Evolutionary conservation across 768 basidiomycete genomes (phyloP).

Genomic region (Coprinopsis strossmayeri): DNA sequence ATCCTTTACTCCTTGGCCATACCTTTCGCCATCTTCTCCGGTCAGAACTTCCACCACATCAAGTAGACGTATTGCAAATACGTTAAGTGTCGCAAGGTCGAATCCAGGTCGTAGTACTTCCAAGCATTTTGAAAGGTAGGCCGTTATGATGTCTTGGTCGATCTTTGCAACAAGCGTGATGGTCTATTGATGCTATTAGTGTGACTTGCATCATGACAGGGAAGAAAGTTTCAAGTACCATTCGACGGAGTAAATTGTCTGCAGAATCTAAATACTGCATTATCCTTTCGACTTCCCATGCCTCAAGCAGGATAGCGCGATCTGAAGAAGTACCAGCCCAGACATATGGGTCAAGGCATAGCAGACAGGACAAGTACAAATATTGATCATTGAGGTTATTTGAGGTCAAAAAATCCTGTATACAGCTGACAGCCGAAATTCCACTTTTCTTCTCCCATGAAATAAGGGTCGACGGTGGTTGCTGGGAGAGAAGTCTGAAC

Average conservation of each 20-base stretch:
- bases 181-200: slow-evolving; percentile 40
- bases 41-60: slow-evolving; percentile 46
- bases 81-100: slow-evolving; percentile 22
- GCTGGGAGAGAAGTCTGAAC: slow-evolving; percentile 28
- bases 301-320: slow-evolving; percentile 51
- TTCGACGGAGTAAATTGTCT: slow-evolving; percentile 52
- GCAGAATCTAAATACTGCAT: slow-evolving; percentile 61
- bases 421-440: slow-evolving; percentile 33
- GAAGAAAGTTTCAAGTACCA: slow-evolving; percentile 38
- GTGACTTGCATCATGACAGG: background rate
- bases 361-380: slow-evolving; percentile 60
- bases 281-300: slow-evolving; percentile 65
- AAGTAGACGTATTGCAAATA: slow-evolving; percentile 31
- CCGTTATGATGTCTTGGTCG: slow-evolving; percentile 50
- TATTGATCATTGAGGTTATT: slow-evolving; percentile 54
- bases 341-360: slow-evolving; percentile 44
- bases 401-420: slow-evolving; percentile 56
- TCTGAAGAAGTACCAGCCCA: slow-evolving; percentile 64
- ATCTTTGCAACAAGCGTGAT: slow-evolving; percentile 50
- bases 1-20: slow-evolving; percentile 45
- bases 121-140: slow-evolving; percentile 24
- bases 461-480: slow-evolving; percentile 22
- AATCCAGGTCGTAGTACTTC: slow-evolving; percentile 1
- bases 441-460: slow-evolving; percentile 19
- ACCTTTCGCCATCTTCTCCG: slow-evolving; percentile 47